Percentiles rank a stretch among this genome's conserved stretches.
These are phyloP conservation scores for Eucalyptus erythrocorys DNA, from an alignment of 345 rosid species.

Conservation along the genomic window DNA sequence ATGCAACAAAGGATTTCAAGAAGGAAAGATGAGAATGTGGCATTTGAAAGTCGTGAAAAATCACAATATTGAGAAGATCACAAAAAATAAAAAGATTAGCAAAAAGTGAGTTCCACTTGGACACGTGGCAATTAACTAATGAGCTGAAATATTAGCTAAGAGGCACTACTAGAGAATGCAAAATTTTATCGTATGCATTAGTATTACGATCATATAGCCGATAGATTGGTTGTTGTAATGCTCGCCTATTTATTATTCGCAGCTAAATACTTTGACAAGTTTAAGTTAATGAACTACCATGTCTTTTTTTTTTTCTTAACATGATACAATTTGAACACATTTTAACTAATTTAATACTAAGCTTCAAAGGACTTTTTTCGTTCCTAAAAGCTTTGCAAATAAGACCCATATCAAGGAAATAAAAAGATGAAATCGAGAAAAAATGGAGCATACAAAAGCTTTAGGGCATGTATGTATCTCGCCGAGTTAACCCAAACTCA, in stretches of 20 bases:
- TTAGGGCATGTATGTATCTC: not conserved
- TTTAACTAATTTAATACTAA: not conserved
- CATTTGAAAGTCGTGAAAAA: not conserved
- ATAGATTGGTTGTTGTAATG: no score
- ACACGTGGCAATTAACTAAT: not conserved
- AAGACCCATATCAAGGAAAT: no score
- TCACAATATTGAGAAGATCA: not conserved
- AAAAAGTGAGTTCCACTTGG: rapidly evolving
- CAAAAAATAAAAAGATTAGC: rapidly evolving
- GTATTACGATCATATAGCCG: rapidly evolving
- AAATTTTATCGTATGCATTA: not conserved
- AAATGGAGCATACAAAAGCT: not conserved
- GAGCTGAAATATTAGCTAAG: rapidly evolving
- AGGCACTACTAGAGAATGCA: not conserved
- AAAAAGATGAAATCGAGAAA: no score
- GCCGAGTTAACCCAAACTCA: not conserved
- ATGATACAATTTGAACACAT: not conserved
- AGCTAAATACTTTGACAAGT: rapidly evolving
- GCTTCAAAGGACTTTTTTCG: not conserved
- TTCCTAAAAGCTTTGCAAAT: not conserved
- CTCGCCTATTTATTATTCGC: rapidly evolving
- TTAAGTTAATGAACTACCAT: not conserved
- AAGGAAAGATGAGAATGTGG: rapidly evolving
- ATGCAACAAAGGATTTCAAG: not conserved
- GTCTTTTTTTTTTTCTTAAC: not conserved